Percentiles rank a stretch among this genome's conserved stretches.
Conservation (phyloP, 129 eudicot species). For the Scalesia atractyloides region DNA sequence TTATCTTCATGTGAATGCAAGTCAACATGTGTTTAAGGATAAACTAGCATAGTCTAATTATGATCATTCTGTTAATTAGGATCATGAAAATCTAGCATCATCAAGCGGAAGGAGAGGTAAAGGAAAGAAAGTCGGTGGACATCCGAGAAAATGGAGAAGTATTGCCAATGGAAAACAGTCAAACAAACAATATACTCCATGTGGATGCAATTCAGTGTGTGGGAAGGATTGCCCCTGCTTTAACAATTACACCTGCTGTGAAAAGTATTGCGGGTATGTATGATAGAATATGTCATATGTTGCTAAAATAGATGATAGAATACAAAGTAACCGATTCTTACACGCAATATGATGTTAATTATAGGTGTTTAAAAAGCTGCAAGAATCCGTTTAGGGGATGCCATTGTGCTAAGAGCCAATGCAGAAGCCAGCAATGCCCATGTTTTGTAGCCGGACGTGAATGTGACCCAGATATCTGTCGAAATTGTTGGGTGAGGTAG, state of each 20-base stretch:
- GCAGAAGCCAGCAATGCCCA: constrained; percentile 79
- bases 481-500: constrained; percentile 94
- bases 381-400: constrained; percentile 82
- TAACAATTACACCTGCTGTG: constrained; percentile 66
- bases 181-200: constrained; percentile 66
- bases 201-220: constrained; percentile 63
- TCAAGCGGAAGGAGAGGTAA: constrained; percentile 52
- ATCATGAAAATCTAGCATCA: constrained; percentile 50
- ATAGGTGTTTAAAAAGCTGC: constrained; percentile 87
- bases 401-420: constrained; percentile 86
- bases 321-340: too few relatives aligned
- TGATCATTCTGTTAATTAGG: constrained; percentile 34
- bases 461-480: constrained; percentile 96
- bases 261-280: constrained; percentile 84
- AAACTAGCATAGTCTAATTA: too few relatives aligned
- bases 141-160: constrained; percentile 70
- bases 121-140: constrained; percentile 42
- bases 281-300: too few relatives aligned
- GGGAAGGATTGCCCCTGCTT: constrained; percentile 80
- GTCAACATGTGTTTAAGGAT: too few relatives aligned
- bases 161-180: constrained; percentile 51
- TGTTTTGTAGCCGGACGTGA: constrained; percentile 91
- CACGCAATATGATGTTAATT: not conserved
- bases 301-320: too few relatives aligned
- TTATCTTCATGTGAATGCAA: too few relatives aligned